Evolutionary conservation across 1,284 basidiomycete species (phyloP).

Genomic region (Marasmius sp.): DNA sequence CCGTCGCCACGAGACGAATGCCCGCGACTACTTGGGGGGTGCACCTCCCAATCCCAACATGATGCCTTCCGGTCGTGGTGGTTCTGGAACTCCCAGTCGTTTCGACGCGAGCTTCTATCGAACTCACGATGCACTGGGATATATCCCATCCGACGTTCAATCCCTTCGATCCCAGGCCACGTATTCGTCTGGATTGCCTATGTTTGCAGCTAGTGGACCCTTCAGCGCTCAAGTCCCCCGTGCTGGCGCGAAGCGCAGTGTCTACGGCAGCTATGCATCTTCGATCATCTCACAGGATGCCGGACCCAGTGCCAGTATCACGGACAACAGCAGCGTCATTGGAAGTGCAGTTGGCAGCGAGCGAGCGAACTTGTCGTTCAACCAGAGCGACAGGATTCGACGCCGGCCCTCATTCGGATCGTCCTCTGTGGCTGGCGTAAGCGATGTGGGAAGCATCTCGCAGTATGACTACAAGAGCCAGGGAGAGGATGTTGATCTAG

Average conservation of each 20-base stretch:
- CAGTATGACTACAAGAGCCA: constrained; percentile 87
- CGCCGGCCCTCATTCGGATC: constrained; percentile 62
- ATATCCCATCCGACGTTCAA: constrained; percentile 94
- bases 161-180: constrained; percentile 93
- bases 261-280: constrained; percentile 84
- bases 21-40: constrained; percentile 62
- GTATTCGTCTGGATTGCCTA: constrained; percentile 86
- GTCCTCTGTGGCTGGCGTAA: constrained; percentile 73
- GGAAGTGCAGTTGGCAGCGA: constrained; percentile 45
- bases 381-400: constrained; percentile 61
- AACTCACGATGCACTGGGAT: constrained; percentile 91
- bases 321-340: constrained; percentile 61
- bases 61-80: constrained; percentile 35
- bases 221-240: constrained; percentile 67
- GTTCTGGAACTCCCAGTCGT: constrained; percentile 84
- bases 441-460: constrained; percentile 74
- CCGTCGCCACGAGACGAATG: constrained; percentile 85
- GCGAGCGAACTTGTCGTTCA: constrained; percentile 69
- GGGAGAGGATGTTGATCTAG: constrained; percentile 71
- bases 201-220: constrained; percentile 72
- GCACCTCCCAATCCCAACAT: constrained; percentile 30
- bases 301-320: constrained; percentile 50
- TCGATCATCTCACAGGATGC: constrained; percentile 90
- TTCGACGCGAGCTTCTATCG: constrained; percentile 95
- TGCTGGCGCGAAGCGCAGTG: constrained; percentile 67